phyloP scores from a whole-genome alignment of 228 moss, liverwort and hornwort genomes.

The Sphagnum magellanicum region DNA sequence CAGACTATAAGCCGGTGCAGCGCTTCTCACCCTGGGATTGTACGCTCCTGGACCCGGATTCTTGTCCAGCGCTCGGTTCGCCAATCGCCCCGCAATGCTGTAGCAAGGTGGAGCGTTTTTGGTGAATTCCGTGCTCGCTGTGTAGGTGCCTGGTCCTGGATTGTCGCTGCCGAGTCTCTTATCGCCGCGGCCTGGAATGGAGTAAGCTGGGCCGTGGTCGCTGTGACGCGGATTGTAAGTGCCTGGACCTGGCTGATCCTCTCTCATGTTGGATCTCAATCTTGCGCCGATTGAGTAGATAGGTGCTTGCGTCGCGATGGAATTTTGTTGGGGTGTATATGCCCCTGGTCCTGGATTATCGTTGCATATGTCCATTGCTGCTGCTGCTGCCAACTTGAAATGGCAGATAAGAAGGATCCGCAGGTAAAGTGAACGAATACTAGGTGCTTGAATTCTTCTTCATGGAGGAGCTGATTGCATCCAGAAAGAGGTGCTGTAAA shows the following conservation, averaged over 20 bases:
- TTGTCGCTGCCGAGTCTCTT: constrained; percentile 16
- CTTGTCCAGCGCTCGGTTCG: constrained; percentile 9
- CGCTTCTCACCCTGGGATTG: constrained; percentile 13
- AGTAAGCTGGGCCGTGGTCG: constrained; percentile 41
- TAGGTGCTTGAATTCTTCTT: no score
- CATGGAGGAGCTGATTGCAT: no score
- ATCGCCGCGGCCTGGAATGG: constrained; percentile 41
- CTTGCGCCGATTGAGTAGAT: constrained; percentile 29
- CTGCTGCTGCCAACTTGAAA: neutral
- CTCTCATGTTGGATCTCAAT: constrained; percentile 11
- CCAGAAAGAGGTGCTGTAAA: no score
- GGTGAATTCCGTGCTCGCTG: neutral
- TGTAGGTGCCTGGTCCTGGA: constrained; percentile 23
- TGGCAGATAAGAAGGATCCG: no score
- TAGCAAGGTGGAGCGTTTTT: constrained; percentile 12
- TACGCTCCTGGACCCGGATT: constrained; percentile 58
- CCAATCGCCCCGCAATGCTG: constrained; percentile 20
- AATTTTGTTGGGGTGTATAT: constrained; percentile 24
- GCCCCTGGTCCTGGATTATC: constrained; percentile 48
- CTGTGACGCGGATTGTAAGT: constrained; percentile 23
- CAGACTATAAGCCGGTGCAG: constrained; percentile 35
- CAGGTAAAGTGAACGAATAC: no score
- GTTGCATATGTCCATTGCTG: constrained; percentile 46
- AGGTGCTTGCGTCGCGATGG: constrained; percentile 16
- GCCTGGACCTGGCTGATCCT: constrained; percentile 40